Conservation (phyloP, 306 rosid genomes). For the Potentilla sterilis region DNA sequence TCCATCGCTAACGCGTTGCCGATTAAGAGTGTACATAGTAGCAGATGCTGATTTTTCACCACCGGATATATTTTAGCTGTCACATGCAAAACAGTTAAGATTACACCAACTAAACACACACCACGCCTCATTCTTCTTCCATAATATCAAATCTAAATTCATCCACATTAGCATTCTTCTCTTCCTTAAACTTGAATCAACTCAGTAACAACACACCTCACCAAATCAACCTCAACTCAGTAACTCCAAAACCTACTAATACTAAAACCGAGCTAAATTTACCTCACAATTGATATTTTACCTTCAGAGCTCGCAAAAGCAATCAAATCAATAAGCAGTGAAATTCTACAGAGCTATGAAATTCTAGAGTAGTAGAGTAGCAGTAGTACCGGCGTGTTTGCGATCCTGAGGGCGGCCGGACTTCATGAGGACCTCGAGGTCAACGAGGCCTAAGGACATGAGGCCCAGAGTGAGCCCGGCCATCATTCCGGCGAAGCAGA, state of each 20-base stretch:
- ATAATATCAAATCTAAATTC: background rate
- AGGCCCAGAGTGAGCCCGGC: slow-evolving; percentile 98
- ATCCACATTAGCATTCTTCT: background rate
- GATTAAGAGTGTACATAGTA: slow-evolving; percentile 90
- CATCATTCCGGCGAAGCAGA: slow-evolving; percentile 86
- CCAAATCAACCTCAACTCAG: background rate
- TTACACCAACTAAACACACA: background rate
- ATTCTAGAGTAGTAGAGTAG: background rate
- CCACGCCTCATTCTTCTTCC: background rate
- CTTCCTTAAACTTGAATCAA: background rate
- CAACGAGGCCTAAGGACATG: slow-evolving; percentile 94
- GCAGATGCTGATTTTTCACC: slow-evolving; percentile 94
- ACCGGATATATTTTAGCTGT: slow-evolving; percentile 95
- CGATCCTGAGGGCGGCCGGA: slow-evolving; percentile 98
- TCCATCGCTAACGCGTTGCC: slow-evolving; percentile 96
- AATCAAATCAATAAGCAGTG: background rate
- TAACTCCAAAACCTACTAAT: background rate
- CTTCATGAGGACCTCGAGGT: slow-evolving; percentile 93
- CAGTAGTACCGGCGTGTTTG: slow-evolving; percentile 53
- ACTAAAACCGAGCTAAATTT: background rate
- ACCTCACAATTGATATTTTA: background rate
- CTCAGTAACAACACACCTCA: background rate
- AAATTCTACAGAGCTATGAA: background rate
- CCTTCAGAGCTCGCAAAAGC: no score
- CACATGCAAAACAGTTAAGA: slow-evolving; percentile 12